These are phyloP conservation scores for Monosporascus sp. DNA, from an alignment of 2,329 filamentous ascomycete species.

Conservation along the genomic window DNA sequence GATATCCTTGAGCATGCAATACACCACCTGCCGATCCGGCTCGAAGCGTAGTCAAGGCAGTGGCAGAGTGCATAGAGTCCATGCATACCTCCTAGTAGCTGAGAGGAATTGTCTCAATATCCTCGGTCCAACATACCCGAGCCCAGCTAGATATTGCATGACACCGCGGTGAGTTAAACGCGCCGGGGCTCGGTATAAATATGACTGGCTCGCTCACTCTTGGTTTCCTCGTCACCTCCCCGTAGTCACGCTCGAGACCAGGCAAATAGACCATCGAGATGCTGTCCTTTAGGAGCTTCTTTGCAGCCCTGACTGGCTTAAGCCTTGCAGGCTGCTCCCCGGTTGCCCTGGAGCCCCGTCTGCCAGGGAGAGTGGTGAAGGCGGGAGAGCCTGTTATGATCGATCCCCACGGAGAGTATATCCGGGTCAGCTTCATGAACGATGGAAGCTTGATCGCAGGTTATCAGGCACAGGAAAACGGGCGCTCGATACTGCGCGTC, in stretches of 20 bases:
- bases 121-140: too few species aligned
- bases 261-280: neutral
- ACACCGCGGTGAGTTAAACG: neutral
- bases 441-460: slow-evolving; percentile 23
- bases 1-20: neutral
- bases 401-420: slow-evolving; percentile 23
- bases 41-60: neutral
- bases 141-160: too few species aligned
- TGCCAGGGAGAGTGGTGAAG: slow-evolving; percentile 16
- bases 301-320: neutral
- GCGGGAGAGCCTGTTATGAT: slow-evolving; percentile 19
- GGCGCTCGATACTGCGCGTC: slow-evolving; percentile 18
- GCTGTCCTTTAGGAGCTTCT: neutral
- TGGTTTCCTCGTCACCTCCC: too few species aligned
- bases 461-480: slow-evolving; percentile 21
- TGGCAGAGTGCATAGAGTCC: neutral
- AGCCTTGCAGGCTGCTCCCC: slow-evolving; percentile 1
- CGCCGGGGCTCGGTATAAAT: neutral
- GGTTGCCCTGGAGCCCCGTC: slow-evolving; percentile 7
- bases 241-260: too few species aligned
- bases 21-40: neutral
- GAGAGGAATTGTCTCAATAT: too few species aligned
- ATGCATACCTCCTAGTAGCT: too few species aligned
- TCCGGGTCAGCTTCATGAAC: slow-evolving; percentile 22
- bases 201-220: neutral